These are phyloP conservation scores for Miscanthus sacchariflorus DNA, from an alignment of 202 grass and related monocot genomes.

Conservation along the genomic window DNA sequence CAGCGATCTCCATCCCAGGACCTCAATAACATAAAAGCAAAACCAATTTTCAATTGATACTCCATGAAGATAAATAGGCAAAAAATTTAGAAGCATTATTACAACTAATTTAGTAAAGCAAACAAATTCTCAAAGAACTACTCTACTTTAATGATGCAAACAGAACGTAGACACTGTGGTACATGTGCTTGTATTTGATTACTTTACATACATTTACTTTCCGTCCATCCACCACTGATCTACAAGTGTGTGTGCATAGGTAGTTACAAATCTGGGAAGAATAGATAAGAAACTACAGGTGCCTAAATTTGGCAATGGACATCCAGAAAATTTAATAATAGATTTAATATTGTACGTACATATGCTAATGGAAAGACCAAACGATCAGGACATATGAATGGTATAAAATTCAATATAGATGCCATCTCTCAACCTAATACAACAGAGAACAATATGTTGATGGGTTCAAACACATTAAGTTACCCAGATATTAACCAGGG, in stretches of 20 bases:
- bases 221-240: neutral
- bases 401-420: slow-evolving; percentile 8
- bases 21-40: slow-evolving; percentile 66
- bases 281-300: neutral
- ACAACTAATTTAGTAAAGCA: slow-evolving; percentile 14
- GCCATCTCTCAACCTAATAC: slow-evolving; percentile 10
- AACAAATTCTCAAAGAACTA: slow-evolving; percentile 17
- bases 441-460: slow-evolving; percentile 41
- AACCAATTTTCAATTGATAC: slow-evolving; percentile 47
- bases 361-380: neutral
- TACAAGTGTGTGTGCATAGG: neutral
- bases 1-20: slow-evolving; percentile 59
- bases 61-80: slow-evolving; percentile 21
- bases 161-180: neutral
- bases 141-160: neutral
- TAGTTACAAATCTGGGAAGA: neutral
- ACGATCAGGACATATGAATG: neutral
- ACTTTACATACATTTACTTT: slow-evolving; percentile 18
- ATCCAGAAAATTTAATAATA: slow-evolving; percentile 19
- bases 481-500: slow-evolving; percentile 93
- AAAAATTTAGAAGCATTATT: slow-evolving; percentile 20
- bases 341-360: neutral
- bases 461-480: slow-evolving; percentile 62
- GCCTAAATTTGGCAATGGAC: neutral
- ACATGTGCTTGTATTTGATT: slow-evolving; percentile 20